Evolutionary conservation across 106 monocot species (phyloP), one percentile per base, ranked within the genome.

Genomic region (Dendrobium officinale): DNA sequence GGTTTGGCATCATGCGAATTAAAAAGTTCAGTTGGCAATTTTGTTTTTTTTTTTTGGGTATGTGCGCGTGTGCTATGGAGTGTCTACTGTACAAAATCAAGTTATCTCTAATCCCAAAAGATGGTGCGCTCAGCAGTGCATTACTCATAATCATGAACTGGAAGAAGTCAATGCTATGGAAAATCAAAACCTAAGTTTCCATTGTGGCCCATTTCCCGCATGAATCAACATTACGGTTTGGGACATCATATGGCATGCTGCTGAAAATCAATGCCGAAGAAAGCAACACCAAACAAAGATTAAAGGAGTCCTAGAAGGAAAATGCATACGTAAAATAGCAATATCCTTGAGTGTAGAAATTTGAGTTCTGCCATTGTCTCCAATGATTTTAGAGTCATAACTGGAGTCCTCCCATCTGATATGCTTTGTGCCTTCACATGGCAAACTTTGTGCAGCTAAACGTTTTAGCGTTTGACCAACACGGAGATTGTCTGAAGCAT

Each of bases 381-480:
- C 74, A 59, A 70, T 27, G 29, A 79, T 44, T 44, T 79, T 73
- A 0, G 67, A 75, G 73, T 72, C 78, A 82, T 72, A 72, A 47
- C 51, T 67, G 26, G 45, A 47, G 77, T 74, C 77, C 49, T 84
- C 77, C 48, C 45, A 75, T 83, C 72, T 89, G 49, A 54, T 64
- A 77, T 92, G 84, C 77, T 86, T 92, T 66, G 75, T 13, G 22
- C 77, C 86, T 72, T 83, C 78, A 79, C 64, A 27, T 49, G 82
- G 74, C 87, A 78, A 86, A 82, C 49, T 88, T 77, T 82, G 27
- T 16, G 82, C 45, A 72, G 77, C 51, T 79, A 74, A 6, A 59
- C 79, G 77, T 79, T 89, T 94, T 40, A 97, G 92, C 64, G 94
- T 97, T 20, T 84, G 85, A 75, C 84, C 85, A 85, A 85, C 76